These are phyloP conservation scores for Exophiala mesophila DNA, from an alignment of 2,329 filamentous ascomycete genomes.

Conservation along the genomic window DNA sequence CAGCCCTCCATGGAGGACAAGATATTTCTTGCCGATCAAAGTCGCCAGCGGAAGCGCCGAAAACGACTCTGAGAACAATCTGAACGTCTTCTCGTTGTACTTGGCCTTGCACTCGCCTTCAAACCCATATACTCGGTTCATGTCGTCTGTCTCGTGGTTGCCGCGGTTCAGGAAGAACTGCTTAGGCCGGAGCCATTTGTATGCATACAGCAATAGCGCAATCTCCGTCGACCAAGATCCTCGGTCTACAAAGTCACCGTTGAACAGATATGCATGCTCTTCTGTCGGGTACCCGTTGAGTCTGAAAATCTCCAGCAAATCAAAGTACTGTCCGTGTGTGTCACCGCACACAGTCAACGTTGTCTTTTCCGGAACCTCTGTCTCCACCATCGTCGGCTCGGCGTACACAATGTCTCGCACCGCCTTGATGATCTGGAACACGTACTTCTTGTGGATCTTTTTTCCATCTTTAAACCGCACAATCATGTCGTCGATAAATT, in stretches of 20 bases:
- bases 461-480: slow-evolving; percentile 94
- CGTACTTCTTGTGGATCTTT: slow-evolving; percentile 92
- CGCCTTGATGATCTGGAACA: slow-evolving; percentile 89
- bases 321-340: slow-evolving; percentile 97
- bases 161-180: slow-evolving; percentile 94
- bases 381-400: slow-evolving; percentile 95
- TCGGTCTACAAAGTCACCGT: slow-evolving; percentile 96
- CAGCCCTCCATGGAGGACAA: slow-evolving; percentile 27
- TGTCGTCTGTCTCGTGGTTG: slow-evolving; percentile 98
- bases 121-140: slow-evolving; percentile 98
- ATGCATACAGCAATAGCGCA: slow-evolving; percentile 84
- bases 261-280: slow-evolving; percentile 92
- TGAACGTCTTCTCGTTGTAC: slow-evolving; percentile 94
- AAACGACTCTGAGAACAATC: slow-evolving; percentile 96
- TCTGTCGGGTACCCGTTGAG: slow-evolving; percentile 80
- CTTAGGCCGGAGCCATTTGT: slow-evolving; percentile 89
- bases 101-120: slow-evolving; percentile 98
- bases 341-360: slow-evolving; percentile 93
- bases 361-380: slow-evolving; percentile 70
- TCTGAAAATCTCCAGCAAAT: slow-evolving; percentile 92
- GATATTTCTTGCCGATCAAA: slow-evolving; percentile 60
- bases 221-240: slow-evolving; percentile 99
- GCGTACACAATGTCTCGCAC: slow-evolving; percentile 86
- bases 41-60: slow-evolving; percentile 89
- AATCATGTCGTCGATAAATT: slow-evolving; percentile 97